phyloP scores from a whole-genome alignment of 2,329 filamentous ascomycete genomes.

The Cladosporium sp. region DNA sequence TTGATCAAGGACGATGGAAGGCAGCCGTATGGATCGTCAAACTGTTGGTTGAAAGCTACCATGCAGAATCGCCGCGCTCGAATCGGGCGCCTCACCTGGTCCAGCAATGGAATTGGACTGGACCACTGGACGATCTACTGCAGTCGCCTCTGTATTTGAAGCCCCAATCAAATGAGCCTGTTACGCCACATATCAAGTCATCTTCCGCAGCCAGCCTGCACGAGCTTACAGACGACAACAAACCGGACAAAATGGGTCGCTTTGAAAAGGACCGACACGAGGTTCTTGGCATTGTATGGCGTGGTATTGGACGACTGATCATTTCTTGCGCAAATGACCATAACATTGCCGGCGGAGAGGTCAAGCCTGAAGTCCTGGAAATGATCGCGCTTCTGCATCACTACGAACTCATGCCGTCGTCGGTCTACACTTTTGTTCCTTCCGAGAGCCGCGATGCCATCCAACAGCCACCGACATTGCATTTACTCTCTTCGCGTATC shows the following conservation, averaged over 20 bases:
- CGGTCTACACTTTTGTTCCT: constrained; percentile 40
- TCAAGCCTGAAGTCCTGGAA: constrained; percentile 44
- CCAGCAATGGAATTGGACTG: constrained; percentile 9
- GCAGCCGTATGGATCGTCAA: constrained; percentile 44
- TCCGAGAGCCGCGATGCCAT: constrained; percentile 34
- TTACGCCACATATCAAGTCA: background rate
- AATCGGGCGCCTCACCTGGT: background rate
- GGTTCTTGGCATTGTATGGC: constrained; percentile 44
- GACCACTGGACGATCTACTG: constrained; percentile 18
- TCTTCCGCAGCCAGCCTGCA: constrained; percentile 12
- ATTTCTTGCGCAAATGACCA: constrained; percentile 24
- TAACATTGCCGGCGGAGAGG: constrained; percentile 17
- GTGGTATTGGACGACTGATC: constrained; percentile 44
- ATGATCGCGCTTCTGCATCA: constrained; percentile 48
- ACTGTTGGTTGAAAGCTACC: constrained; percentile 35
- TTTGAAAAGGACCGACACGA: constrained; percentile 29
- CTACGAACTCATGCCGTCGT: constrained; percentile 42
- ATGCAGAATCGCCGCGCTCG: constrained; percentile 1
- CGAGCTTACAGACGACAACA: constrained; percentile 22
- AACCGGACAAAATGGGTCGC: background rate
- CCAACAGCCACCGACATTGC: constrained; percentile 45
- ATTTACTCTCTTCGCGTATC: constrained; percentile 46
- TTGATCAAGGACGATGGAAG: constrained; percentile 39
- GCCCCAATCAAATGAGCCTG: background rate
- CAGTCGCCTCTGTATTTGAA: constrained; percentile 6